Evolutionary conservation across 1,139 yeast species (phyloP).

Genomic region (Saccharomyces hybrid): DNA sequence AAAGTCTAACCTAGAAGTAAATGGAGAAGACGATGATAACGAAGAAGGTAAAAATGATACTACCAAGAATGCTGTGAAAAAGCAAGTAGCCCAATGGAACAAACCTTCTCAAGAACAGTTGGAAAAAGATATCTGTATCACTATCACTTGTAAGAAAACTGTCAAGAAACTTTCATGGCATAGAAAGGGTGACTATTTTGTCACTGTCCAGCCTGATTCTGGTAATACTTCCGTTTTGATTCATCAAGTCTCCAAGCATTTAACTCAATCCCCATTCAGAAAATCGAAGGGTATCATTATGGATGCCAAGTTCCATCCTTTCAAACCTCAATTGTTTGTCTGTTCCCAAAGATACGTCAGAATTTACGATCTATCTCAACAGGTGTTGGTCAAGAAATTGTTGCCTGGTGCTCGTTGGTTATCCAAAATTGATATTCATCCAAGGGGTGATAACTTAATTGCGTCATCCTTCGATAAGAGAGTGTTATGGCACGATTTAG

Average conservation of each 20-base stretch:
- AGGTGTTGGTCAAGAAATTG: constrained; percentile 71
- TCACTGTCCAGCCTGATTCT: constrained; percentile 85
- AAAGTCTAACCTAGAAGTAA: constrained; percentile 41
- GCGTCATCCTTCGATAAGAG: constrained; percentile 93
- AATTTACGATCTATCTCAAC: constrained; percentile 83
- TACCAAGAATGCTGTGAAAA: constrained; percentile 32
- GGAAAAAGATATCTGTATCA: constrained; percentile 65
- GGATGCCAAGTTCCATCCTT: constrained; percentile 96
- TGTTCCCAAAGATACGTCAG: constrained; percentile 90
- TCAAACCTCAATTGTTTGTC: constrained; percentile 87
- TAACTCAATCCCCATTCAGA: constrained; percentile 94
- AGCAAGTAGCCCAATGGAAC: constrained; percentile 73
- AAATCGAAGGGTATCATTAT: constrained; percentile 89
- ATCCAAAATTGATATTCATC: constrained; percentile 85
- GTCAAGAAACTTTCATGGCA: constrained; percentile 91
- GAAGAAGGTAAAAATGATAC: constrained; percentile 31
- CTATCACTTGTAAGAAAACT: constrained; percentile 61
- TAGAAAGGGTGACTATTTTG: constrained; percentile 93
- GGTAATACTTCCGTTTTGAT: constrained; percentile 84
- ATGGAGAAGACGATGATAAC: constrained; percentile 37
- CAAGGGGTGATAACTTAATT: constrained; percentile 88
- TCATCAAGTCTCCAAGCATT: constrained; percentile 89
- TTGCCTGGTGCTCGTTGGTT: constrained; percentile 96
- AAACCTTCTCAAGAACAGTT: constrained; percentile 62
- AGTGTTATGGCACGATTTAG: constrained; percentile 95